These are phyloP conservation scores for Sclerotinia subarctica DNA, from an alignment of 2,329 filamentous ascomycete species.

Conservation along the genomic window DNA sequence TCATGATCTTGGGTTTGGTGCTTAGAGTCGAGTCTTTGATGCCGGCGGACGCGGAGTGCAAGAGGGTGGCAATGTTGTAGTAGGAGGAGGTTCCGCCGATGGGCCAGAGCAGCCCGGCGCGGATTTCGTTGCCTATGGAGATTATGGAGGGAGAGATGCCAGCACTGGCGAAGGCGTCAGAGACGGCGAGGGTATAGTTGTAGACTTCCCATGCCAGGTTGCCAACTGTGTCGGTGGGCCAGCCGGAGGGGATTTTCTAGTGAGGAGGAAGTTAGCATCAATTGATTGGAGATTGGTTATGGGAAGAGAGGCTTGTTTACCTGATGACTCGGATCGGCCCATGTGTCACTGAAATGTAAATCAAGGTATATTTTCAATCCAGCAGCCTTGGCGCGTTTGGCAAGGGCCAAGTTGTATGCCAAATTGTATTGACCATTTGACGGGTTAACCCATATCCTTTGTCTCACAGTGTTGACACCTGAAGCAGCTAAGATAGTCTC, in stretches of 20 bases:
- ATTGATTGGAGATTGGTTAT: neutral
- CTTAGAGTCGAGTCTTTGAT: constrained; percentile 60
- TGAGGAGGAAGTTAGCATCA: constrained; percentile 4
- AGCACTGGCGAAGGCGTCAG: constrained; percentile 56
- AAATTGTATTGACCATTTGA: constrained; percentile 63
- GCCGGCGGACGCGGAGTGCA: constrained; percentile 61
- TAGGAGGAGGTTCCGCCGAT: constrained; percentile 54
- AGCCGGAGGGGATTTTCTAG: constrained; percentile 56
- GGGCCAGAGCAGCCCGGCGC: constrained; percentile 63
- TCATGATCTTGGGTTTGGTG: constrained; percentile 64
- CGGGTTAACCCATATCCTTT: constrained; percentile 70
- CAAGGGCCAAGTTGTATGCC: constrained; percentile 67
- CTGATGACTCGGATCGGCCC: constrained; percentile 67
- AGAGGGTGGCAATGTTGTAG: constrained; percentile 59
- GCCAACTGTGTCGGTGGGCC: constrained; percentile 56
- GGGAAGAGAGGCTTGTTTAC: constrained; percentile 29
- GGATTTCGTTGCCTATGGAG: constrained; percentile 73
- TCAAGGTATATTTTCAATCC: constrained; percentile 59
- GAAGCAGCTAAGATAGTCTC: constrained; percentile 60
- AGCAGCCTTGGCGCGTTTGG: constrained; percentile 59
- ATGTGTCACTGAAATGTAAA: constrained; percentile 66
- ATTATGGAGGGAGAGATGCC: constrained; percentile 59
- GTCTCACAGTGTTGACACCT: constrained; percentile 67
- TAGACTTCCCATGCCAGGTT: constrained; percentile 60
- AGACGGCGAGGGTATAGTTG: constrained; percentile 63